Percentiles rank a stretch among this genome's conserved stretches.
These are phyloP conservation scores for Botrytis fabae DNA, from an alignment of 2,329 filamentous ascomycete genomes.

Conservation along the genomic window DNA sequence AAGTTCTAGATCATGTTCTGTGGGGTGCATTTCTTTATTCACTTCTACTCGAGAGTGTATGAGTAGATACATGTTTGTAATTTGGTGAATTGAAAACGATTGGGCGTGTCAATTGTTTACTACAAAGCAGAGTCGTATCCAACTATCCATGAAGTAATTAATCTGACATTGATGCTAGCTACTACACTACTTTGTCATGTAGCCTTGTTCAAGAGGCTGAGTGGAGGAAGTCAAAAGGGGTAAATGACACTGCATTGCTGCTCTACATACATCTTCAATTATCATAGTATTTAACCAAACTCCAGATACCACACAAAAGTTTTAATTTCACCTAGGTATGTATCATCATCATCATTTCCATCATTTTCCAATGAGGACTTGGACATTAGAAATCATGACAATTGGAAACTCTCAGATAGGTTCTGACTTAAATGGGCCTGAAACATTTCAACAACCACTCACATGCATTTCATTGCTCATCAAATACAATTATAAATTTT, in stretches of 20 bases:
- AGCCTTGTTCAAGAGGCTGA: background rate
- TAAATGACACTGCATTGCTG: background rate
- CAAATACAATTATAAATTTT: background rate
- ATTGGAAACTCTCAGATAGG: background rate
- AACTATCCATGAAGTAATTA: background rate
- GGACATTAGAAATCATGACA: slow-evolving; percentile 1
- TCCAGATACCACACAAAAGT: background rate
- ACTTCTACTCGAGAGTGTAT: background rate
- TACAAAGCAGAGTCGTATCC: background rate
- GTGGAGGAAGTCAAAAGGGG: background rate
- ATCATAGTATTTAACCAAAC: background rate
- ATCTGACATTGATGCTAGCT: background rate
- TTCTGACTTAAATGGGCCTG: background rate
- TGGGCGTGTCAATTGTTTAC: background rate
- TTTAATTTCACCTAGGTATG: background rate
- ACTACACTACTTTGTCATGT: background rate
- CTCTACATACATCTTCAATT: slow-evolving; percentile 3
- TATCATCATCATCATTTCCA: background rate
- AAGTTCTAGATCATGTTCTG: slow-evolving; percentile 8
- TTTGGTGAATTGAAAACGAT: background rate
- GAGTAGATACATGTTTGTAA: background rate
- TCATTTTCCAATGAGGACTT: slow-evolving; percentile 1
- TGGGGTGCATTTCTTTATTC: background rate
- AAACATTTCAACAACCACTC: background rate
- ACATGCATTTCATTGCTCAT: slow-evolving; percentile 5